These are phyloP conservation scores for Sporodiniella umbellata DNA, from an alignment of 371 early-diverging fungal genomes.

Conservation along the genomic window DNA sequence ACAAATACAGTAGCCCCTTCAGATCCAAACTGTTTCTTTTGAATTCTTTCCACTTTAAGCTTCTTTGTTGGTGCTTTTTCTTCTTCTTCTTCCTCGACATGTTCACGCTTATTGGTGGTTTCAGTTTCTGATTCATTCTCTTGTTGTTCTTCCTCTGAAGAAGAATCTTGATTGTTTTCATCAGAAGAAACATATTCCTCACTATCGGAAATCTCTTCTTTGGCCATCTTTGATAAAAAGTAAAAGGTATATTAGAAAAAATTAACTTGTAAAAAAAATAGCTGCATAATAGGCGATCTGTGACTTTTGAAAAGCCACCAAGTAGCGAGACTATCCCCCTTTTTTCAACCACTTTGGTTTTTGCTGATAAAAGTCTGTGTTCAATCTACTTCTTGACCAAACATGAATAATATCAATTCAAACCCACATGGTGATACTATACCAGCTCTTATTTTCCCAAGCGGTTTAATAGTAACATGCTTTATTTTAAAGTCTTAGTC, in stretches of 20 bases:
- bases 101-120: constrained; percentile 14
- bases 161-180: too few species aligned
- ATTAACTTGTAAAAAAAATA: not conserved
- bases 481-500: too few species aligned
- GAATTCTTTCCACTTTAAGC: constrained; percentile 42
- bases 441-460: too few species aligned
- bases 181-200: not conserved
- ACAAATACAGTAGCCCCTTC: constrained; percentile 59
- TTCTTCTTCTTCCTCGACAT: constrained; percentile 14
- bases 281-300: not conserved
- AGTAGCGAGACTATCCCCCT: too few species aligned
- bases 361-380: too few species aligned
- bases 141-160: constrained; percentile 7
- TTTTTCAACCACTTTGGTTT: too few species aligned
- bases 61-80: constrained; percentile 44
- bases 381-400: too few species aligned
- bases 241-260: not conserved
- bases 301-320: constrained; percentile 1
- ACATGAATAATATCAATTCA: too few species aligned
- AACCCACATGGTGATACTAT: too few species aligned
- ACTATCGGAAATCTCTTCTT: constrained; percentile 1
- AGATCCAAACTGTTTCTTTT: constrained; percentile 28
- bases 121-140: constrained; percentile 20
- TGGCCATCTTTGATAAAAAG: not conserved
- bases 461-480: too few species aligned